Evolutionary conservation across 768 basidiomycete genomes (phyloP).

Genomic region (Podaxis rugospora): DNA sequence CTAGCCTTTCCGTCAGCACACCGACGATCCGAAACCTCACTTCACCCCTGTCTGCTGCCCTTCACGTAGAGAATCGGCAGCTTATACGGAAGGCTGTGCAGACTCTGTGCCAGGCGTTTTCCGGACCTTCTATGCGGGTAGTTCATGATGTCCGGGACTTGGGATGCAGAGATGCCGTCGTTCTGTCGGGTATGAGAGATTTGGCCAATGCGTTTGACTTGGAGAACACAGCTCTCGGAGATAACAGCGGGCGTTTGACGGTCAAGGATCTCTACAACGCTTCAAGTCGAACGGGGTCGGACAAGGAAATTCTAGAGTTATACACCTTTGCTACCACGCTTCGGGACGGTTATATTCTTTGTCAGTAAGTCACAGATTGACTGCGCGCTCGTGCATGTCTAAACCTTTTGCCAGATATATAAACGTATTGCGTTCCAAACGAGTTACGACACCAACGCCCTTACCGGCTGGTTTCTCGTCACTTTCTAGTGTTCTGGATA

Average conservation of each 20-base stretch:
- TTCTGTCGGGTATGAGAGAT: background rate
- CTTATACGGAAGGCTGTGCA: background rate
- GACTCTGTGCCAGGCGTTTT: background rate
- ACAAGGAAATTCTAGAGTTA: background rate
- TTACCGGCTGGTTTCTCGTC: background rate
- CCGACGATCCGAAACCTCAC: background rate
- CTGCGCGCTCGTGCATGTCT: background rate
- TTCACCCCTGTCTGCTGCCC: background rate
- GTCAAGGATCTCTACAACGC: background rate
- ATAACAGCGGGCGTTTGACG: background rate
- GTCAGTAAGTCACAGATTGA: background rate
- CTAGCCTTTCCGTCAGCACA: background rate
- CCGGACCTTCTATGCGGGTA: background rate
- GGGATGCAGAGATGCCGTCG: background rate
- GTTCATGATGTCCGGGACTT: background rate
- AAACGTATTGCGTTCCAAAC: background rate
- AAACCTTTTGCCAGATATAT: background rate
- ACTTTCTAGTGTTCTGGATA: background rate
- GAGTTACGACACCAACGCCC: background rate
- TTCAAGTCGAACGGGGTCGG: background rate
- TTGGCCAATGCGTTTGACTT: background rate
- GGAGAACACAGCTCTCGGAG: background rate
- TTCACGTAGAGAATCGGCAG: background rate
- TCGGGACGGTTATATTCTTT: background rate
- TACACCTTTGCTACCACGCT: background rate